phyloP scores from a whole-genome alignment of 1,284 basidiomycete genomes.

The Apiotrichum akiyoshidainum region DNA sequence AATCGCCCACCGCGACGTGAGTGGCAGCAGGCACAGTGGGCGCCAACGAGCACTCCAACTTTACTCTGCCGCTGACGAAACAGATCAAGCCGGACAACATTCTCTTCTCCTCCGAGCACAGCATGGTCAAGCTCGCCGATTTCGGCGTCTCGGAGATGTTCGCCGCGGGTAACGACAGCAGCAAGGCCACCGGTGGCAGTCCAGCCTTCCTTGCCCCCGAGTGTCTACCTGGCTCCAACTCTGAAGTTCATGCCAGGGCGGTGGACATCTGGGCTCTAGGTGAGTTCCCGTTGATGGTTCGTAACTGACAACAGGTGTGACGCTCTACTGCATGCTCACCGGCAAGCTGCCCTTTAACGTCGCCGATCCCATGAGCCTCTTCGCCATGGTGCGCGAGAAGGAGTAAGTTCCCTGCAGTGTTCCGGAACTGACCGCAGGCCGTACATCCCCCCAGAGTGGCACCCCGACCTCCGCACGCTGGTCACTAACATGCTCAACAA shows the following conservation, averaged over 20 bases:
- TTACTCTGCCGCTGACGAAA: background rate
- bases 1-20: slow-evolving; percentile 55
- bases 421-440: slow-evolving; percentile 27
- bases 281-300: slow-evolving; percentile 21
- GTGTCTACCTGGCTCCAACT: slow-evolving; percentile 30
- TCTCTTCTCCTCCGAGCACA: slow-evolving; percentile 53
- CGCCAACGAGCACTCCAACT: background rate
- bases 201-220: slow-evolving; percentile 60
- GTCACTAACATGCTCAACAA: slow-evolving; percentile 50
- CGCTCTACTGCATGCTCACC: slow-evolving; percentile 57
- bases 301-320: slow-evolving; percentile 48
- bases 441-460: slow-evolving; percentile 46
- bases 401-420: slow-evolving; percentile 37
- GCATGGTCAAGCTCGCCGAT: slow-evolving; percentile 57
- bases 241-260: slow-evolving; percentile 52
- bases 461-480: slow-evolving; percentile 41
- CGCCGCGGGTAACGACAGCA: slow-evolving; percentile 50
- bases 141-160: slow-evolving; percentile 61
- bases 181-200: slow-evolving; percentile 54
- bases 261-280: slow-evolving; percentile 59
- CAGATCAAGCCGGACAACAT: slow-evolving; percentile 58
- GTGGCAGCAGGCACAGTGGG: slow-evolving; percentile 7
- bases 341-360: slow-evolving; percentile 56
- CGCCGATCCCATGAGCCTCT: slow-evolving; percentile 54
- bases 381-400: slow-evolving; percentile 52